Base-by-base conservation (phyloP, 1,284 basidiomycete species). In the Cystobasidium slooffiae region DNA sequence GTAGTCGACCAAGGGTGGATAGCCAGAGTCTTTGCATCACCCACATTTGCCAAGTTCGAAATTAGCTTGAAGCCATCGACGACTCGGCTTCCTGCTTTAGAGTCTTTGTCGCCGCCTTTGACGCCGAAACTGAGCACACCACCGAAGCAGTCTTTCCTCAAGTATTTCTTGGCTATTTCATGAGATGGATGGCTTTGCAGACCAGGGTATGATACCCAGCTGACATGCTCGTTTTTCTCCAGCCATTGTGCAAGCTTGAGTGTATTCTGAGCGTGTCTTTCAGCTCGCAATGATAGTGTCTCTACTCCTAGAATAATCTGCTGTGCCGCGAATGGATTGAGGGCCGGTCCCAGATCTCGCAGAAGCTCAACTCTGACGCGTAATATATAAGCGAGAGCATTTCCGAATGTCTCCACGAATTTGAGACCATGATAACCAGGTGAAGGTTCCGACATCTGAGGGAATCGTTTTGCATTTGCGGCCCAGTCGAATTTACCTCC, bases 401-500 rank as follows among this genome's bases (percentile, higher is more conserved):
- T 76, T 46, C 91, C 92, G 78, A 94, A 93, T 0, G 89, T 88
- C 77, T 94, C 81, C 76, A 78, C 79, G 77, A 81, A 82, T 74
- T 79, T 78, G 44, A 83, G 75, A 55, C 92, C 93, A 80, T 94
- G 92, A 82, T 94, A 94, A 3, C 91, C 91, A 79, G 91, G 90
- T 4, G 89, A 85, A 0, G 92, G 92, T 79, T 89, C 86, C 8
- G 91, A 93, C 84, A 95, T 92, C 18, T 87, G 87, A 1, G 91
- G 90, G 86, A 93, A 94, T 79, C 88, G 88, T 61, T 88, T 89
- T 8, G 88, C 90, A 43, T 74, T 51, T 12, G 72, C 67, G n/a
- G 37, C 68, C 93, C 93, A 96, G 85, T 95, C 88, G 79, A 94
- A 94, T 78, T 91, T 93, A 68, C 92, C 92, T 31, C 88, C 87